Evolutionary conservation across 2,329 filamentous ascomycete genomes (phyloP).

Genomic region (Rutstroemia sp.): DNA sequence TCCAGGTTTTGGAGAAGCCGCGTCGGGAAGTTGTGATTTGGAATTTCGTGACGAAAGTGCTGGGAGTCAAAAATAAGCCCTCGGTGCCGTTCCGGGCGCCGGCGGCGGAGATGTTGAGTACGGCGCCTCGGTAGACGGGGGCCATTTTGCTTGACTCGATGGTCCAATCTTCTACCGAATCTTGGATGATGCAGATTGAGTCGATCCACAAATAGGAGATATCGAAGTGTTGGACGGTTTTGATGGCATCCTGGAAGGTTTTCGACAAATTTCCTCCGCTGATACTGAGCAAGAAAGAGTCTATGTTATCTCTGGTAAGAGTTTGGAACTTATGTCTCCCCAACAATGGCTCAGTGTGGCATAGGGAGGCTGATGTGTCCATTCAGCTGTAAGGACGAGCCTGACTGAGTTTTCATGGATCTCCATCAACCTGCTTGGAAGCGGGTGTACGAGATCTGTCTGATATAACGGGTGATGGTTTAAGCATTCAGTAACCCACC

Average conservation of each 20-base stretch:
- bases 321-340: background rate
- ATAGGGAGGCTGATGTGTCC: background rate
- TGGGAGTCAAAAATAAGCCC: background rate
- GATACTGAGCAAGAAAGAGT: background rate
- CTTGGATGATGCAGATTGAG: background rate
- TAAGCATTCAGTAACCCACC: background rate
- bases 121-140: background rate
- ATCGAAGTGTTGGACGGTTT: background rate
- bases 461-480: background rate
- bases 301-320: background rate
- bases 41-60: background rate
- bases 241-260: background rate
- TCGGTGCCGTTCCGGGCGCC: background rate
- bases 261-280: background rate
- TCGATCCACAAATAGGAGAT: background rate
- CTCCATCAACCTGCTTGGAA: background rate
- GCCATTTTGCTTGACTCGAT: background rate
- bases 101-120: background rate
- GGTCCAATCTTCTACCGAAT: background rate
- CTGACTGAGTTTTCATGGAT: background rate
- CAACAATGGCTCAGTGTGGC: background rate
- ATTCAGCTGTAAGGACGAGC: background rate
- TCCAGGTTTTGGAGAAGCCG: background rate
- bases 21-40: background rate
- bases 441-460: background rate